A percentile compares a stretch with the other conserved stretches of the same genome.
These are phyloP conservation scores for Hawksworthiomyces lignivorus DNA, from an alignment of 2,329 filamentous ascomycete genomes.

Conservation along the genomic window DNA sequence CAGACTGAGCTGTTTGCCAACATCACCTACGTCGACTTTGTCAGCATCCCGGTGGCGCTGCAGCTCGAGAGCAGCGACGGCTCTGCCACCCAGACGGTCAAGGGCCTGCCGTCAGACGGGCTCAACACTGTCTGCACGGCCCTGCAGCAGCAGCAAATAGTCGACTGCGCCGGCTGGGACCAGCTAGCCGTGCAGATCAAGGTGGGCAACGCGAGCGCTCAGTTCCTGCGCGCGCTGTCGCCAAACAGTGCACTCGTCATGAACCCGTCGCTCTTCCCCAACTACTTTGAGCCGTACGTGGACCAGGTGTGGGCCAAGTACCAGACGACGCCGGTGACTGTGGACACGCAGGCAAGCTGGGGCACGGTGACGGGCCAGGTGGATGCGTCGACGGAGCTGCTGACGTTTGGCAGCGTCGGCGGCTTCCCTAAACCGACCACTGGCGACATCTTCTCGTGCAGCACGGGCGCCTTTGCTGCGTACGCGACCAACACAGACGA, in stretches of 20 bases:
- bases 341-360: slow-evolving; percentile 49
- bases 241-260: slow-evolving; percentile 43
- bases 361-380: slow-evolving; percentile 40
- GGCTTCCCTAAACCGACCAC: slow-evolving; percentile 39
- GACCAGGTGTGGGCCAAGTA: slow-evolving; percentile 46
- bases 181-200: slow-evolving; percentile 38
- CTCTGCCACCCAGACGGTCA: slow-evolving; percentile 32
- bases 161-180: slow-evolving; percentile 44
- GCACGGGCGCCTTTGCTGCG: slow-evolving; percentile 47
- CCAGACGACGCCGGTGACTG: slow-evolving; percentile 31
- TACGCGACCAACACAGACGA: slow-evolving; percentile 33
- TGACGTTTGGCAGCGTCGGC: slow-evolving; percentile 33
- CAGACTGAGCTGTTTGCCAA: slow-evolving; percentile 55
- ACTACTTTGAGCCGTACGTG: slow-evolving; percentile 44
- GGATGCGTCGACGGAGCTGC: slow-evolving; percentile 22
- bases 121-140: slow-evolving; percentile 36
- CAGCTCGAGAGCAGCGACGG: slow-evolving; percentile 41
- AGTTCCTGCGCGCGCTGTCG: slow-evolving; percentile 40
- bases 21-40: slow-evolving; percentile 70
- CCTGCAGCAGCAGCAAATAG: slow-evolving; percentile 36
- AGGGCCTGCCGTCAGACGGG: slow-evolving; percentile 40
- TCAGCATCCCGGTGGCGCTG: slow-evolving; percentile 56
- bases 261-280: slow-evolving; percentile 35
- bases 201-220: slow-evolving; percentile 20
- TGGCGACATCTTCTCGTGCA: slow-evolving; percentile 44